These are phyloP conservation scores for Coix lacrymajobi DNA, from an alignment of 176 grass and related monocot species.

Conservation along the genomic window DNA sequence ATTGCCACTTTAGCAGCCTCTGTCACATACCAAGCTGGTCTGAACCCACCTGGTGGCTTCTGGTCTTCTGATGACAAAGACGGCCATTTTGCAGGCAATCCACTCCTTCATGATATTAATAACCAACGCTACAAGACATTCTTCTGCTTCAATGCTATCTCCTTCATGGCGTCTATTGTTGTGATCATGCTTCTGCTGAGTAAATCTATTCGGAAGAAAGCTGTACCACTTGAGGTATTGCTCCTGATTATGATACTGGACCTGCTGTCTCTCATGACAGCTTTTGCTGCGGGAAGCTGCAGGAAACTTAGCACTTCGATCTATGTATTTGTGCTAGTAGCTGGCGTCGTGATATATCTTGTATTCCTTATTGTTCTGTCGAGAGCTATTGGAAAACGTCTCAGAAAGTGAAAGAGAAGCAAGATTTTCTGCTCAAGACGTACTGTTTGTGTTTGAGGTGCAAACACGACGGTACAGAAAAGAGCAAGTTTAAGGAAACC, in stretches of 20 bases:
- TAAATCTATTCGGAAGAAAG: conserved; percentile 29
- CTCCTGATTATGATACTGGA: conserved; percentile 38
- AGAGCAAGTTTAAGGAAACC: background rate
- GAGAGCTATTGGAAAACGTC: background rate
- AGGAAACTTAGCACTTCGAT: conserved; percentile 33
- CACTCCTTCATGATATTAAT: conserved; percentile 12
- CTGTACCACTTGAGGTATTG: conserved; percentile 20
- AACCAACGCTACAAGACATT: conserved; percentile 24
- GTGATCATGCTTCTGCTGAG: conserved; percentile 38
- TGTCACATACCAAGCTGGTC: conserved; percentile 46
- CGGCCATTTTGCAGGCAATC: conserved; percentile 25
- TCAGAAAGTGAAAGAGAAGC: background rate
- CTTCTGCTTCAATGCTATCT: conserved; percentile 36
- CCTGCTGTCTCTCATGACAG: conserved; percentile 37
- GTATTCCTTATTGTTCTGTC: conserved; percentile 4
- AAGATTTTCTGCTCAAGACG: background rate
- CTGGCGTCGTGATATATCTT: conserved; percentile 22
- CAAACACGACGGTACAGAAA: background rate
- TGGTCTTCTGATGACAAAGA: conserved; percentile 16
- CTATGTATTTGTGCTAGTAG: conserved; percentile 37
- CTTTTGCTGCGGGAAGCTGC: conserved; percentile 53
- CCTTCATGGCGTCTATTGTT: conserved; percentile 39
- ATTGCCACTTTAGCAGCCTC: conserved; percentile 46
- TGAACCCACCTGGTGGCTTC: conserved; percentile 52
- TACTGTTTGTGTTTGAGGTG: background rate